These are phyloP conservation scores for Rhizopogon vinicolor DNA, from an alignment of 768 basidiomycete species.

Conservation along the genomic window DNA sequence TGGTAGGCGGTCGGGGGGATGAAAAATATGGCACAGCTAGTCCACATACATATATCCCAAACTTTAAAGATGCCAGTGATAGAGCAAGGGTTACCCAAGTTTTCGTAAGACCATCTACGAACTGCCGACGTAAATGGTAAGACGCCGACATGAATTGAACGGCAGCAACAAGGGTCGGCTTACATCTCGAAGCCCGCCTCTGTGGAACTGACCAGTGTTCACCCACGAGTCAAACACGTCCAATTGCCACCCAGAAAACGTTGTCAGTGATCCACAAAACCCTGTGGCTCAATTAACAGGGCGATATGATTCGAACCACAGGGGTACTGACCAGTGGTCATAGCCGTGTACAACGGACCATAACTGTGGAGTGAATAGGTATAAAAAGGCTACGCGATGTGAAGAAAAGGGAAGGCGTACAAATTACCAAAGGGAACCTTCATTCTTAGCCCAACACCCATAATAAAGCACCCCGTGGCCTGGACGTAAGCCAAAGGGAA, in stretches of 20 bases:
- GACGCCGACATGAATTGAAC: background rate
- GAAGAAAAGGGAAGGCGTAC: constrained; percentile 41
- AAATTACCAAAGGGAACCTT: constrained; percentile 71
- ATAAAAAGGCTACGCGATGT: constrained; percentile 5
- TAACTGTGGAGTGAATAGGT: constrained; percentile 48
- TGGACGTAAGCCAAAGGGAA: constrained; percentile 86
- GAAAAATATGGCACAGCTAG: constrained; percentile 38
- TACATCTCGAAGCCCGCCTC: constrained; percentile 71
- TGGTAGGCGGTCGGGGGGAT: constrained; percentile 35
- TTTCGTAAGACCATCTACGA: constrained; percentile 82
- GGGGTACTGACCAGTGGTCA: constrained; percentile 67
- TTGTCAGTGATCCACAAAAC: constrained; percentile 95
- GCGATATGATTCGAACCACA: background rate
- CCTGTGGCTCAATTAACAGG: constrained; percentile 36
- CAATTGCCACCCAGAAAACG: constrained; percentile 94
- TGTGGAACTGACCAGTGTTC: constrained; percentile 51
- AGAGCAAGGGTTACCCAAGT: constrained; percentile 74
- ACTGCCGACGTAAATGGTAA: constrained; percentile 39
- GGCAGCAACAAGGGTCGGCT: constrained; percentile 17
- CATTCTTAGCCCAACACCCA: constrained; percentile 74
- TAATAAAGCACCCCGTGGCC: constrained; percentile 83
- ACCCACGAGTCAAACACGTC: constrained; percentile 86
- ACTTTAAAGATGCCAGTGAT: constrained; percentile 69
- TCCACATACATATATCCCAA: constrained; percentile 64
- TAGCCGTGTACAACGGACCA: constrained; percentile 80